Evolutionary conservation across 1,284 basidiomycete genomes (phyloP).

Genomic region (Pyrrhoderma noxium): DNA sequence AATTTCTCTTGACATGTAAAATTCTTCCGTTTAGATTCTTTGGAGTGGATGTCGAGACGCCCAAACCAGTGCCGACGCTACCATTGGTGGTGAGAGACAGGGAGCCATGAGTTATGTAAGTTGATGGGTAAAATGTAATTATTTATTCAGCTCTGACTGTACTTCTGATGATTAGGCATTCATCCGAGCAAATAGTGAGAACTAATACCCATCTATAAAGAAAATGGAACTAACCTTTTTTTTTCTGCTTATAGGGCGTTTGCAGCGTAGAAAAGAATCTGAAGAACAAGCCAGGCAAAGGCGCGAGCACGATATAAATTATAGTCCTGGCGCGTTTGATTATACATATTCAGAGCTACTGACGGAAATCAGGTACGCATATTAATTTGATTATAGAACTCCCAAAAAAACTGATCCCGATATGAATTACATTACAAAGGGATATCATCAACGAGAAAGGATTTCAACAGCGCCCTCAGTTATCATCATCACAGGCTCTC

Average conservation of each 20-base stretch:
- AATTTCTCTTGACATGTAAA: not conserved
- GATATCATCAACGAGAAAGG: not conserved
- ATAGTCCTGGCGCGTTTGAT: not conserved
- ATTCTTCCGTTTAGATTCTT: constrained; percentile 40
- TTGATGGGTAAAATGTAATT: constrained; percentile 16
- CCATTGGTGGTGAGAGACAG: constrained; percentile 62
- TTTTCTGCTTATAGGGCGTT: not conserved
- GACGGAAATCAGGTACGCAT: not conserved
- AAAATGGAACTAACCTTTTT: too few species aligned
- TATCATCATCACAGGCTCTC: constrained; percentile 7
- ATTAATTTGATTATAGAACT: not conserved
- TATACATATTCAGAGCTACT: constrained; percentile 5
- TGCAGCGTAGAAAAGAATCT: not conserved
- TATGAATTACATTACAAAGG: not conserved
- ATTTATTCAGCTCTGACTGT: not conserved
- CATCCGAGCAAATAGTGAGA: constrained; percentile 5
- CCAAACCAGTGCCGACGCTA: constrained; percentile 88
- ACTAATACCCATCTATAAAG: too few species aligned
- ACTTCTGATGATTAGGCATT: not conserved
- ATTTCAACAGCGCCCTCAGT: constrained; percentile 6
- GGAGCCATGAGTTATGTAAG: constrained; percentile 81
- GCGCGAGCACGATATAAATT: too few species aligned
- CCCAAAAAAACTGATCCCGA: not conserved
- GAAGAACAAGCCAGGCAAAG: too few species aligned
- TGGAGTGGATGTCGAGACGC: constrained; percentile 91